phyloP scores from a whole-genome alignment of 495 filamentous ascomycete species.

The Cudoniella acicularis region DNA sequence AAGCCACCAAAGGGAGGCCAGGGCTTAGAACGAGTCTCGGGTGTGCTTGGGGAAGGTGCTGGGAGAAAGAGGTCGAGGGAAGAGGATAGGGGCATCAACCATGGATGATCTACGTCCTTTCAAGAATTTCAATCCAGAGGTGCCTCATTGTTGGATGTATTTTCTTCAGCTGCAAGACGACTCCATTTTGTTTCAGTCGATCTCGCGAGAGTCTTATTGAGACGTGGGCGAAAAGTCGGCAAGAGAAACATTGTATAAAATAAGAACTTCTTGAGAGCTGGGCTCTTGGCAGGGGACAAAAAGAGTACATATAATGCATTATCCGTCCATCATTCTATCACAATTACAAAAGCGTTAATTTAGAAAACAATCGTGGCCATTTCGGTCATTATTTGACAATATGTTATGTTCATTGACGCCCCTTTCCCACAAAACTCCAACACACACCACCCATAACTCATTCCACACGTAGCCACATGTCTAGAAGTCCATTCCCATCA shows the following conservation, averaged over 20 bases:
- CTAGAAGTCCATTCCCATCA: slow-evolving; percentile 86
- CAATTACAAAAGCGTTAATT: neutral
- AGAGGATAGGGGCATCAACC: neutral
- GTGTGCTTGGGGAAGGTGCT: neutral
- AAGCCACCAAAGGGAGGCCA: slow-evolving; percentile 9
- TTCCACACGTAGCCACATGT: neutral
- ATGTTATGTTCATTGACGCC: neutral
- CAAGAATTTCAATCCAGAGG: too few relatives aligned
- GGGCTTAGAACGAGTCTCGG: neutral
- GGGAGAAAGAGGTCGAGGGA: neutral
- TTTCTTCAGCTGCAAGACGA: too few relatives aligned
- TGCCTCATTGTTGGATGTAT: too few relatives aligned
- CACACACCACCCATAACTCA: neutral
- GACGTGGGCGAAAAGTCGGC: too few relatives aligned
- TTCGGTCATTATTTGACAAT: neutral
- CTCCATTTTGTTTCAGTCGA: too few relatives aligned
- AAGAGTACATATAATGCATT: too few relatives aligned
- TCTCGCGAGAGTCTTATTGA: too few relatives aligned
- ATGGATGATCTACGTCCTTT: neutral
- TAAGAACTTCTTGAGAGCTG: too few relatives aligned
- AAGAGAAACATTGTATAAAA: too few relatives aligned
- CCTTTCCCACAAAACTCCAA: neutral
- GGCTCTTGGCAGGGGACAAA: too few relatives aligned
- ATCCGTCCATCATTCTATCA: too few relatives aligned
- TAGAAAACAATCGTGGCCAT: neutral